A percentile compares a stretch with the other conserved stretches of the same genome.
phyloP scores from a whole-genome alignment of 1,284 basidiomycete species.

The Hymenochaete sp. region DNA sequence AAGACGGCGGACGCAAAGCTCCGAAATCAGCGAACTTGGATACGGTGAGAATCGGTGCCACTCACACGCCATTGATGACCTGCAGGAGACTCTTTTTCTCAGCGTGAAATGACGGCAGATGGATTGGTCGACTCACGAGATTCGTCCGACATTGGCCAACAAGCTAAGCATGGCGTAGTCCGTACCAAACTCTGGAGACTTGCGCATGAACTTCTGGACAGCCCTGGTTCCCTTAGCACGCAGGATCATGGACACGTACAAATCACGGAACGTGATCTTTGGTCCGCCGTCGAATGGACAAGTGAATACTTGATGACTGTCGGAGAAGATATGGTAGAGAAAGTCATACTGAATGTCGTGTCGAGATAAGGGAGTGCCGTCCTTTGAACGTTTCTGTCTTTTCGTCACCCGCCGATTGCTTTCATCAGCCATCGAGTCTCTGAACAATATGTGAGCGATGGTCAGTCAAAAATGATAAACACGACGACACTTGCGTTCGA shows the following conservation, averaged over 20 bases:
- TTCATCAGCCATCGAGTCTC: too few species aligned
- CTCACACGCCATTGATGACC: slow-evolving; percentile 90
- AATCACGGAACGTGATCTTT: slow-evolving; percentile 70
- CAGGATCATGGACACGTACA: slow-evolving; percentile 76
- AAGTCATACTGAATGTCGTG: slow-evolving; percentile 84
- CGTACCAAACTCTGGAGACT: slow-evolving; percentile 69
- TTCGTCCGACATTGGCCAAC: slow-evolving; percentile 85
- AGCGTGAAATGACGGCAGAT: too few species aligned
- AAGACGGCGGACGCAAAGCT: neutral
- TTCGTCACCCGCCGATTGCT: too few species aligned
- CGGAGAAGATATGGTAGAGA: slow-evolving; percentile 68
- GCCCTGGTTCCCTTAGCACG: slow-evolving; percentile 83
- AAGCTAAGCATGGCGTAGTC: slow-evolving; percentile 82
- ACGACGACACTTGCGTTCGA: too few species aligned
- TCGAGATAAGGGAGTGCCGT: slow-evolving; percentile 69
- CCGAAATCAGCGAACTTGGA: slow-evolving; percentile 12
- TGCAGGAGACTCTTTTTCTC: too few species aligned
- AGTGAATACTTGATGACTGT: slow-evolving; percentile 65
- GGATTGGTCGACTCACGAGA: too few species aligned
- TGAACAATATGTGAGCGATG: too few species aligned
- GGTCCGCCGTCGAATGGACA: slow-evolving; percentile 36
- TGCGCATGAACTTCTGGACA: slow-evolving; percentile 76
- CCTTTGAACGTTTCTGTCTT: too few species aligned
- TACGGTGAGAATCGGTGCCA: slow-evolving; percentile 18
- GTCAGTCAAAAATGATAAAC: too few species aligned